phyloP scores from a whole-genome alignment of 352 stramenopile genomes.

The Phytopythium sindhum region DNA sequence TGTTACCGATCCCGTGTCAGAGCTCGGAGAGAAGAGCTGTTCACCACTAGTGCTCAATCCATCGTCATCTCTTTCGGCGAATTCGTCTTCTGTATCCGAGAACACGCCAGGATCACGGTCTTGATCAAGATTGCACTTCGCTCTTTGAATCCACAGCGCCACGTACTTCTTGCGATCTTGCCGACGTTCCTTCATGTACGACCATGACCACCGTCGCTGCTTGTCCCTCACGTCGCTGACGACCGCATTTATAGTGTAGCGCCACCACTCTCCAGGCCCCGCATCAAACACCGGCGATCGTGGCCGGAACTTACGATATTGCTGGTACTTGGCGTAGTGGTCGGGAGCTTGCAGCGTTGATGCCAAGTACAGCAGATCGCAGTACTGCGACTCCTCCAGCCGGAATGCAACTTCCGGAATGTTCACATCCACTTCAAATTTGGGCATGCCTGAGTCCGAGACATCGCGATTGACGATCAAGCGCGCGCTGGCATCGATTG shows the following conservation, averaged over 20 bases:
- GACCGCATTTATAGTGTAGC: conserved; percentile 70
- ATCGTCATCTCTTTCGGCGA: conserved; percentile 7
- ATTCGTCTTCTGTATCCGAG: conserved; percentile 55
- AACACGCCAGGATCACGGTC: conserved; percentile 4
- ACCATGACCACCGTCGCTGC: conserved; percentile 72
- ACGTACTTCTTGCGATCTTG: conserved; percentile 75
- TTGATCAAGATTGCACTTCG: conserved; percentile 16
- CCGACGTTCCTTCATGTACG: conserved; percentile 78
- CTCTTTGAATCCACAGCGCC: conserved; percentile 52
- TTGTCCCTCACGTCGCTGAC: conserved; percentile 59
- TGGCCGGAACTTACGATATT: conserved; percentile 73
- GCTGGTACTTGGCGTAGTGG: conserved; percentile 75
- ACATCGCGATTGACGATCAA: conserved; percentile 84
- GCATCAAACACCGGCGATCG: conserved; percentile 45
- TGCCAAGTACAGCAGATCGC: conserved; percentile 77
- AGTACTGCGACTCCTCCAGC: conserved; percentile 86
- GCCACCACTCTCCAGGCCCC: conserved; percentile 65
- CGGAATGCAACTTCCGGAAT: conserved; percentile 76
- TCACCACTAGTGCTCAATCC: conserved; percentile 2
- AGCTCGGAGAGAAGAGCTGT: background rate
- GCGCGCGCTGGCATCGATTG: conserved; percentile 73
- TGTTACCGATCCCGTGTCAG: conserved; percentile 12
- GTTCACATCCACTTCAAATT: conserved; percentile 80
- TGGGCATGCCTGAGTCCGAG: conserved; percentile 68
- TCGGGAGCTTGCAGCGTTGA: conserved; percentile 68